A percentile compares a stretch with the other conserved stretches of the same genome.
phyloP scores from a whole-genome alignment of 2,329 filamentous ascomycete species.

The Calonectria pseudoreteaudii region DNA sequence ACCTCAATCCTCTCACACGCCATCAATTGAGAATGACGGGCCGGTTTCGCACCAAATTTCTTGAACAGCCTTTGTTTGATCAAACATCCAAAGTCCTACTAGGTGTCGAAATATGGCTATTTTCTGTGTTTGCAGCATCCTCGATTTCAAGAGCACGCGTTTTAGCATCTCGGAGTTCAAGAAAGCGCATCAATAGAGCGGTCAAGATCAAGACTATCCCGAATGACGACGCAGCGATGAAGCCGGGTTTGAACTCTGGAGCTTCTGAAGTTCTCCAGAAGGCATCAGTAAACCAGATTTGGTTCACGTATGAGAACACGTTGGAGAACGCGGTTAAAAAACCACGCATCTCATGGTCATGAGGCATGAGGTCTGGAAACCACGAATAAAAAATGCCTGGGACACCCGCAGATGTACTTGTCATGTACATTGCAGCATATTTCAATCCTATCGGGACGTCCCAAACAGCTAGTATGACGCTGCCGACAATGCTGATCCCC shows the following conservation, averaged over 20 bases:
- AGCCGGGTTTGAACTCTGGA: background rate
- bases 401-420: background rate
- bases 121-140: too few species aligned
- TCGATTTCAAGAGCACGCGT: background rate
- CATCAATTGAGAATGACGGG: background rate
- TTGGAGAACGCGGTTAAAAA: background rate
- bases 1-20: too few species aligned
- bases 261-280: constrained; percentile 3
- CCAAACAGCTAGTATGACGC: background rate
- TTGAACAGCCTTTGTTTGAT: background rate
- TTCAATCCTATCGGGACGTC: background rate
- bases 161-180: background rate
- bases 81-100: background rate
- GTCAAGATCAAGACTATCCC: background rate
- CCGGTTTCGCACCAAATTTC: background rate
- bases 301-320: background rate
- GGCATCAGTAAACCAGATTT: background rate
- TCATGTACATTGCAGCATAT: background rate
- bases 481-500: background rate
- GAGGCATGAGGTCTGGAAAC: constrained; percentile 1
- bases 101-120: too few species aligned
- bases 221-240: background rate
- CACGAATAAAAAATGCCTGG: background rate
- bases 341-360: constrained; percentile 1
- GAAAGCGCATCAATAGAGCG: background rate